Base-by-base conservation (phyloP, 768 basidiomycete genomes). In the Boletus rubroflammeus region DNA sequence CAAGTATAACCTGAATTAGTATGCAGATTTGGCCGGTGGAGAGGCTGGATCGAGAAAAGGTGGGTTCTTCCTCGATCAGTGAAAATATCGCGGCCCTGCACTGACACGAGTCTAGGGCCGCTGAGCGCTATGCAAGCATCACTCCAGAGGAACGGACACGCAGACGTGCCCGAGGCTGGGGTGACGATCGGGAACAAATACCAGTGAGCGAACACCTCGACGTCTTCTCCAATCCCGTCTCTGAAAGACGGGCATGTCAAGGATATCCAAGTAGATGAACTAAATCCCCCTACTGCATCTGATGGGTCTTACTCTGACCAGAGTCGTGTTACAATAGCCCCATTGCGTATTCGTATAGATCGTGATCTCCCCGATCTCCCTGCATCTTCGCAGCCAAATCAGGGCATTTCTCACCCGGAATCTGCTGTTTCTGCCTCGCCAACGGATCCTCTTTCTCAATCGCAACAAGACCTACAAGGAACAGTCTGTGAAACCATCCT, bases 41-140 rank as follows among this genome's bases (percentile, higher is more conserved):
- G 79, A 65, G 82, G 84, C 6, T 93, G 90, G 90, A 88, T 93
- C 52, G 90, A 93, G 74, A 93, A 93, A 70, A 80, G 90, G 90
- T 86, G 59, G 46, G 72, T 6, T 15, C 21, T 25, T 23, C 56
- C 39, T 47, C 17, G 32, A 25, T 53, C 42, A 23, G 23, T 19
- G 32, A 28, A 58, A 38, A 47, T 14, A 6, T 21, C 44, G 6
- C 17, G 41, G 49, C 35, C 34, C 23, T 47, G 35, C 47, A 32
- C 40, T 59, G 38, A 50, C 43, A 54, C 45, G 39, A 42, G 13
- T 34, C 28, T 55, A 93, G 90, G 70, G 91, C 91, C 15, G 89
- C 90, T n/a, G 90, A 92, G 62, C 80, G 91, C 35, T 90, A 90
- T 67, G 71, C 73, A 21, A 86, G 88, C 60, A 63, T 86, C 36